These are phyloP conservation scores for Lathyrus tuberosus DNA, from an alignment of 306 rosid species.

Conservation along the genomic window DNA sequence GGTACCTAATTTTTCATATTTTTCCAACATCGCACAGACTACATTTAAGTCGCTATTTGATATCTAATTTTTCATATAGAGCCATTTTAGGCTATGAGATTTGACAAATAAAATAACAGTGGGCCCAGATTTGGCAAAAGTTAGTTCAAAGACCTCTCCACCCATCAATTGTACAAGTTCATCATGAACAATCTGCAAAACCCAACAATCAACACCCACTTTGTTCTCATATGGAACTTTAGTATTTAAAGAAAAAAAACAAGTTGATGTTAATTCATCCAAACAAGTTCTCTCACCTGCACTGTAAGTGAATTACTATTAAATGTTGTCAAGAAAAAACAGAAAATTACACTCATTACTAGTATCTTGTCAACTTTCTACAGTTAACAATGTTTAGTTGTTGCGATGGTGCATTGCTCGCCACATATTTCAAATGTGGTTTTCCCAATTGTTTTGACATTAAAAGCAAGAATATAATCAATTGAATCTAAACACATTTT, in stretches of 20 bases:
- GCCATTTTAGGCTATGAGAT: no score
- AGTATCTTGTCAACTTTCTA: slow-evolving; percentile 1
- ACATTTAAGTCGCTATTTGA: no score
- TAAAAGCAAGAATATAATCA: background rate
- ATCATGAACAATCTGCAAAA: slow-evolving; percentile 84
- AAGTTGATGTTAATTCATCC: slow-evolving; percentile 4
- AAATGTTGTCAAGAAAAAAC: slow-evolving; percentile 8
- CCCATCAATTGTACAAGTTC: slow-evolving; percentile 98
- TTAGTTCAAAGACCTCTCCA: slow-evolving; percentile 89
- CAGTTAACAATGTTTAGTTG: background rate
- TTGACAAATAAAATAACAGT: slow-evolving; percentile 82
- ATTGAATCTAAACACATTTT: slow-evolving; percentile 6
- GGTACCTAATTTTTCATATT: no score
- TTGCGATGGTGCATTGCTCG: background rate
- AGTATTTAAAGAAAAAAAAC: background rate
- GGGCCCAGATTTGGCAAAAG: slow-evolving; percentile 75
- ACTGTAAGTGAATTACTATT: slow-evolving; percentile 1
- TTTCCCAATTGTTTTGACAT: background rate
- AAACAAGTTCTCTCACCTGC: slow-evolving; percentile 27
- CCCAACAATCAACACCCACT: slow-evolving; percentile 26
- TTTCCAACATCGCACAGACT: no score
- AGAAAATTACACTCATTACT: background rate
- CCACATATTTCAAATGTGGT: slow-evolving; percentile 18
- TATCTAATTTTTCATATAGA: no score
- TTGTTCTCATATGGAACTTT: slow-evolving; percentile 25